phyloP scores from a whole-genome alignment of 2,329 filamentous ascomycete genomes.

The Fusarium armeniacum region DNA sequence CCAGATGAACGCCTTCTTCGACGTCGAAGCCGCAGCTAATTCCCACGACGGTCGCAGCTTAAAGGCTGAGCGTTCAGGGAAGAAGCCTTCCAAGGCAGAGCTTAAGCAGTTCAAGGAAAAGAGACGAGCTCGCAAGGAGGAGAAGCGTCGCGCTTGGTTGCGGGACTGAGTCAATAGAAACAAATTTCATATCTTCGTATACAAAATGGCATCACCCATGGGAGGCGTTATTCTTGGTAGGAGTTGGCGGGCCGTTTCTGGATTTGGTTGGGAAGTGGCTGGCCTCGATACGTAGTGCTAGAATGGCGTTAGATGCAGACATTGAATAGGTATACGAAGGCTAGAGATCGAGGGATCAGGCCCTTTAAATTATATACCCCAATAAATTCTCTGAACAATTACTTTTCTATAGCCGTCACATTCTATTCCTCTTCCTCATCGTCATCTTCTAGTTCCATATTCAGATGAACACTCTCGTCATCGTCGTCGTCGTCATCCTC shows the following conservation, averaged over 20 bases:
- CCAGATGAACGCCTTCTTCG: slow-evolving; percentile 95
- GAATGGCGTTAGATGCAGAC: slow-evolving; percentile 39
- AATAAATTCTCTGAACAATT: slow-evolving; percentile 29
- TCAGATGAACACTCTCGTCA: slow-evolving; percentile 70
- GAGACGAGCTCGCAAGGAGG: slow-evolving; percentile 88
- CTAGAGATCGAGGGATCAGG: slow-evolving; percentile 39
- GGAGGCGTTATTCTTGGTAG: slow-evolving; percentile 38
- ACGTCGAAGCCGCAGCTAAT: slow-evolving; percentile 94
- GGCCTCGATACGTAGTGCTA: slow-evolving; percentile 9
- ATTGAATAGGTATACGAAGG: slow-evolving; percentile 35
- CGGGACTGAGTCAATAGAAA: slow-evolving; percentile 73
- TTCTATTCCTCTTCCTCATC: slow-evolving; percentile 57
- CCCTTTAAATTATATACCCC: slow-evolving; percentile 40
- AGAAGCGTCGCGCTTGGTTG: slow-evolving; percentile 93
- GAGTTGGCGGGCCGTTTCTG: slow-evolving; percentile 39
- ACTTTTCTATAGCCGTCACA: slow-evolving; percentile 13
- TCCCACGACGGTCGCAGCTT: slow-evolving; percentile 90
- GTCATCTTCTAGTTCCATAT: slow-evolving; percentile 71
- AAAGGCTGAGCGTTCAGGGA: slow-evolving; percentile 88
- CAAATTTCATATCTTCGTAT: slow-evolving; percentile 14
- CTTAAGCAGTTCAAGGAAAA: slow-evolving; percentile 94
- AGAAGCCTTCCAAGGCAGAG: slow-evolving; percentile 87
- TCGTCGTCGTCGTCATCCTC: slow-evolving; percentile 61
- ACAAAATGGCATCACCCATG: slow-evolving; percentile 19
- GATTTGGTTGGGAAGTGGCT: slow-evolving; percentile 19